A percentile compares a stretch with the other conserved stretches of the same genome.
Conservation (phyloP, 208 protist genomes). For the Acanthamoeba royreba region DNA sequence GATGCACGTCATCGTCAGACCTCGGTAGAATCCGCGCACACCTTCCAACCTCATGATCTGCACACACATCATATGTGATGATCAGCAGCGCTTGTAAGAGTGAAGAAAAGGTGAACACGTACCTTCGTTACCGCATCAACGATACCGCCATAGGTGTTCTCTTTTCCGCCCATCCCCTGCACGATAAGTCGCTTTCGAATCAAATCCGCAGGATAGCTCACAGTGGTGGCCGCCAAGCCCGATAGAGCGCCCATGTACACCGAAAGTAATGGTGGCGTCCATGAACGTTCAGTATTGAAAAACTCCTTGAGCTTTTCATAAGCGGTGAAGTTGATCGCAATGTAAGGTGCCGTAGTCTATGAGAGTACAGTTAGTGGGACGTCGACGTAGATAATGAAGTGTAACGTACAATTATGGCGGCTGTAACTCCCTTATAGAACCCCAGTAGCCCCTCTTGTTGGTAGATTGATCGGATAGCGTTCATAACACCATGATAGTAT, state of each 20-base stretch:
- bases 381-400: not conserved
- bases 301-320: not conserved
- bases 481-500: not conserved
- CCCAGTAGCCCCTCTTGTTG: not conserved
- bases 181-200: not conserved
- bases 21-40: not conserved
- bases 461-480: not conserved
- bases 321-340: not conserved
- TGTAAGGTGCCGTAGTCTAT: not conserved
- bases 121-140: not conserved
- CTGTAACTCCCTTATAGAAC: not conserved
- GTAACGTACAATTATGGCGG: not conserved
- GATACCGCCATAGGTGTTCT: not conserved
- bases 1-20: not conserved
- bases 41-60: not conserved
- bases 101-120: not conserved
- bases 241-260: not conserved
- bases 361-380: not conserved
- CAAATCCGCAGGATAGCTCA: not conserved
- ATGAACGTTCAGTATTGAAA: not conserved
- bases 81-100: not conserved
- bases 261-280: not conserved
- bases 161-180: not conserved
- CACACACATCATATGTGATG: not conserved
- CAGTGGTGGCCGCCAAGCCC: not conserved